Evolutionary conservation across 1,284 basidiomycete species (phyloP), one percentile per base, ranked within the genome.

Genomic region (Ustilago crameri): DNA sequence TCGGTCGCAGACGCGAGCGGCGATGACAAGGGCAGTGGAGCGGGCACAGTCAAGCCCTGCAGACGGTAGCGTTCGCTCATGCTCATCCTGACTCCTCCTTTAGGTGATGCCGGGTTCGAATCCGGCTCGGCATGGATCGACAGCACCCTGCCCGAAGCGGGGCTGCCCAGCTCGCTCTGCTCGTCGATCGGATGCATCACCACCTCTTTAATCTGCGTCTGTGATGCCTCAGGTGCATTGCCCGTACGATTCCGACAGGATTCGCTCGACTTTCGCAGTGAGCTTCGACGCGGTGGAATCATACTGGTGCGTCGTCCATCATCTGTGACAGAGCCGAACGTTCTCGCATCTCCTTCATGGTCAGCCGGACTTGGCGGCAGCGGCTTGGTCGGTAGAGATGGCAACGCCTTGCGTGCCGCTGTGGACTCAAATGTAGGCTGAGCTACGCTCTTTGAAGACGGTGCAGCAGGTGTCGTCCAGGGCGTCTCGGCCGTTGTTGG

Each of bases 111-210:
- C n/a, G 61, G 67, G 38, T 56, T 64, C 61, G 55, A 55, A n/a
- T 70, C 57, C 3, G 52, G 15, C 5, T 70, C 67, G 3, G 48
- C 52, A 9, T 48, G 44, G 3, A 49, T 51, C 30, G 49, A 37
- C 1, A 40, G 35, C 12, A 41, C n/a, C 9, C 51, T 26, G 8
- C 37, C 46, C 18, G 62, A 71, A 2, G 57, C 46, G 2, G 68
- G 68, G 8, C 62, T 71, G 17, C 68, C 68, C 37, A 54, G 32
- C 51, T 71, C 68, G 49, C 62, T 71, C 40, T 61, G 57, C 42
- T 71, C 68, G 14, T 62, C 65, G 47, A 71, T 71, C 20, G 68
- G 58, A 22, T 62, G 62, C 68, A 71, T 71, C 23, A 48, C 50
- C 9, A 52, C 41, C 30, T 51, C 49, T 20, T 52, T 50, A 26